Conservation (phyloP, 257 asterid genomes). For the Solanum rostratum region DNA sequence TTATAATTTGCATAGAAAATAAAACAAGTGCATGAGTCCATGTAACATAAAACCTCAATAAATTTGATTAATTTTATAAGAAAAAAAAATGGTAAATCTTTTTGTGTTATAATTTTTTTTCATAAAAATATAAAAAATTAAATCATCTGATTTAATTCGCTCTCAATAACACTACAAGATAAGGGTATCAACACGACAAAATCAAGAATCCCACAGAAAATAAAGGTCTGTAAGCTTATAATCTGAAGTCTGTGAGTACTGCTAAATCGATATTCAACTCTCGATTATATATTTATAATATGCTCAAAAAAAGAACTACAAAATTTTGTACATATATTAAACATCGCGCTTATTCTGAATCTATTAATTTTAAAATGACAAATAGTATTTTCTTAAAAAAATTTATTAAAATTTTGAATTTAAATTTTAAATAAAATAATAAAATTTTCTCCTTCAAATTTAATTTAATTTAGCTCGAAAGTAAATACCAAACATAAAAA, state of each 20-base stretch:
- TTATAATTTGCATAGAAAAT: background rate
- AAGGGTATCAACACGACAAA: background rate
- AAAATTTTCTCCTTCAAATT: too few relatives aligned
- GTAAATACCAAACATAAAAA: accelerated
- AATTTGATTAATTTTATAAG: background rate
- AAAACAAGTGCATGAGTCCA: background rate
- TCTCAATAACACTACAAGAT: background rate
- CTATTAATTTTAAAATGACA: background rate
- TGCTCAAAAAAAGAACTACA: too few relatives aligned
- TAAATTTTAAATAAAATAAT: too few relatives aligned
- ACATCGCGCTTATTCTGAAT: background rate
- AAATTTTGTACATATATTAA: too few relatives aligned
- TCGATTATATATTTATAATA: background rate
- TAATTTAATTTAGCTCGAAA: background rate
- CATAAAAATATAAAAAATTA: background rate
- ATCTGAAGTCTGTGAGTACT: too few relatives aligned
- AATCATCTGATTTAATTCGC: background rate
- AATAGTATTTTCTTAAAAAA: too few relatives aligned
- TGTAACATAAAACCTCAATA: background rate
- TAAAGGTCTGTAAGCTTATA: too few relatives aligned
- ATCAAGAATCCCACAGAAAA: background rate
- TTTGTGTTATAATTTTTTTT: too few relatives aligned
- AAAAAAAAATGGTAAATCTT: too few relatives aligned
- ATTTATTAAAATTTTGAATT: too few relatives aligned
- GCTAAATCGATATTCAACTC: background rate